Conservation (phyloP, 2,329 filamentous ascomycete genomes). For the Talaromyces atroroseus region DNA sequence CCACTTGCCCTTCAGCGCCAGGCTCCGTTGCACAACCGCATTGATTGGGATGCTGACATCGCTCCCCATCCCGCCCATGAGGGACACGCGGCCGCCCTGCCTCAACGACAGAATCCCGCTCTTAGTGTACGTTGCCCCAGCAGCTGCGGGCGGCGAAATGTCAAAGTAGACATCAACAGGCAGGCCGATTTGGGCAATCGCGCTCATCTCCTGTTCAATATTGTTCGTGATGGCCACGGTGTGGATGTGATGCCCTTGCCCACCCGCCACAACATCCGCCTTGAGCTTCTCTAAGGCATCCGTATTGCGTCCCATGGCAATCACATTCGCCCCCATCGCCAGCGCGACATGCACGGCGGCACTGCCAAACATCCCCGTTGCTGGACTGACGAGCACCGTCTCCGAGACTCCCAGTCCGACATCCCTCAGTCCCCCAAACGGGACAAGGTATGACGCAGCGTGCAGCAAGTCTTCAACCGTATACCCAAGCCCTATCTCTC, state of each 20-base stretch:
- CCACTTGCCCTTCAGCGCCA: conserved; percentile 11
- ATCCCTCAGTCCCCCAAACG: conserved; percentile 40
- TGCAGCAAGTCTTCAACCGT: conserved; percentile 33
- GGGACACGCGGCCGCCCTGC: conserved; percentile 4
- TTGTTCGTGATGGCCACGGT: conserved; percentile 3
- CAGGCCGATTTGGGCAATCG: conserved; percentile 1
- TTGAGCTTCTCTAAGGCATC: background rate
- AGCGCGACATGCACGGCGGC: conserved; percentile 44
- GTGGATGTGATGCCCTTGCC: background rate
- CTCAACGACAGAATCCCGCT: conserved; percentile 7
- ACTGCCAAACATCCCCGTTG: conserved; percentile 46
- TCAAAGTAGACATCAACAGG: conserved; percentile 11
- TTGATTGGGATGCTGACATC: conserved; percentile 5
- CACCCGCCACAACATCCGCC: background rate
- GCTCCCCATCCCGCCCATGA: conserved; percentile 8
- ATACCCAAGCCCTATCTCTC: conserved; percentile 33
- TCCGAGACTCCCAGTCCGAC: conserved; percentile 41
- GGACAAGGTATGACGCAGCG: conserved; percentile 31
- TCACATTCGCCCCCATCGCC: conserved; percentile 46
- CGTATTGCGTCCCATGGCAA: conserved; percentile 45
- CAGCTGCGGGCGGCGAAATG: conserved; percentile 5
- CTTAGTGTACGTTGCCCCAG: background rate
- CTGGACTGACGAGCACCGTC: conserved; percentile 46
- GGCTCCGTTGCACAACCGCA: conserved; percentile 4
- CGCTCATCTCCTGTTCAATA: background rate